These are phyloP conservation scores for Conticribra guillardii DNA, from an alignment of 108 stramenopile species.

Conservation along the genomic window DNA sequence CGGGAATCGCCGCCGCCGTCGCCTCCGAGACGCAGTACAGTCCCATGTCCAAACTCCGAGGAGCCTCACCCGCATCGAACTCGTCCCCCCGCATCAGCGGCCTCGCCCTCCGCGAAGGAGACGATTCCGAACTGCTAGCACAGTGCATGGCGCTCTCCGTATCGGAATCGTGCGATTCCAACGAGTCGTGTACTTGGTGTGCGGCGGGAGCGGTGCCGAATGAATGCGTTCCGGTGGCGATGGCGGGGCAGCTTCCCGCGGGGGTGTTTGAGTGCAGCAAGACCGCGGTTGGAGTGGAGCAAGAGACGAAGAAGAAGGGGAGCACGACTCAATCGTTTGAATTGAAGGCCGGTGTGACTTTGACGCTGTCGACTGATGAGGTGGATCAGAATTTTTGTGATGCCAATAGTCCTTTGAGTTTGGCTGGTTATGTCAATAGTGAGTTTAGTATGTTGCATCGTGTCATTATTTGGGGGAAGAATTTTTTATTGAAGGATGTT, in stretches of 20 bases:
- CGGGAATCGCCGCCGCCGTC: background rate
- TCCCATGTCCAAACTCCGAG: conserved; percentile 16
- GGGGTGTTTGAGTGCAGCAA: conserved; percentile 15
- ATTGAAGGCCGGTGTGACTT: conserved; percentile 20
- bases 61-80: conserved; percentile 15
- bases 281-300: background rate
- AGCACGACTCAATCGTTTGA: conserved; percentile 20
- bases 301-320: background rate
- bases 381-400: conserved; percentile 51
- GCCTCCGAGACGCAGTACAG: background rate
- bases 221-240: conserved; percentile 1
- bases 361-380: conserved; percentile 29
- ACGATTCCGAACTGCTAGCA: background rate
- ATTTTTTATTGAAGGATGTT: background rate
- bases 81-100: background rate
- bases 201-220: conserved; percentile 14
- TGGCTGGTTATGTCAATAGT: conserved; percentile 55
- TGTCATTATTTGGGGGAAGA: background rate
- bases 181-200: conserved; percentile 23
- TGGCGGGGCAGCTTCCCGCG: background rate
- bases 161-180: conserved; percentile 4
- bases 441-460: conserved; percentile 18
- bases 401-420: conserved; percentile 38
- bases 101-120: background rate
- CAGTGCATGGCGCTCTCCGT: background rate